Evolutionary conservation across 805 yeast species (phyloP).

Genomic region (Myxozyma lipomycoides): DNA sequence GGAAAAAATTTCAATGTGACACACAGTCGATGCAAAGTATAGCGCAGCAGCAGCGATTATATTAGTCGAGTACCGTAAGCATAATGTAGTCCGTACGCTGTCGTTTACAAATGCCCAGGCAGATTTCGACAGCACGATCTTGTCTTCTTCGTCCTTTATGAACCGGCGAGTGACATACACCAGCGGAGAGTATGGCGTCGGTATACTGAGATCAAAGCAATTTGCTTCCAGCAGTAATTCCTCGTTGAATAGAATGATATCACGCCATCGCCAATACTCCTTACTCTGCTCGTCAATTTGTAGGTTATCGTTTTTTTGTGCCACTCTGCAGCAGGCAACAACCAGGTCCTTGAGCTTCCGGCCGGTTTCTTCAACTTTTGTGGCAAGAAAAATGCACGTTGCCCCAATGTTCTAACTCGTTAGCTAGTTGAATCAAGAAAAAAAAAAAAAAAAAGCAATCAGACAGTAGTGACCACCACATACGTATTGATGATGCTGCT

Average conservation of each 20-base stretch:
- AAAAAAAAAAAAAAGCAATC: background rate
- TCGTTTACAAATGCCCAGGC: constrained; percentile 42
- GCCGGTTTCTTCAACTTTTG: constrained; percentile 52
- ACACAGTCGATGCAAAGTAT: constrained; percentile 35
- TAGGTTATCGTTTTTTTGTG: constrained; percentile 42
- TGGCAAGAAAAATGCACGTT: constrained; percentile 49
- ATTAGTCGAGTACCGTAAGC: constrained; percentile 35
- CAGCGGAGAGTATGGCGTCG: constrained; percentile 33
- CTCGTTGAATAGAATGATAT: constrained; percentile 44
- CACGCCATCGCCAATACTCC: constrained; percentile 53
- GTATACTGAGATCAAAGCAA: constrained; percentile 46
- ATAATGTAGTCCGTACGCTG: constrained; percentile 38
- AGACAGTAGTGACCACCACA: background rate
- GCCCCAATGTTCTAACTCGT: constrained; percentile 45
- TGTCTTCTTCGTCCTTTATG: constrained; percentile 25
- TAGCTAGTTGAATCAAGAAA: background rate
- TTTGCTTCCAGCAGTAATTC: constrained; percentile 45
- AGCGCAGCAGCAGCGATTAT: constrained; percentile 41
- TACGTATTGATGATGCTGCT: constrained; percentile 43
- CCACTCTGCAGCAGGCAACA: constrained; percentile 47
- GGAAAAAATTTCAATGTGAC: constrained; percentile 8
- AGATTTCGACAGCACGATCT: constrained; percentile 29
- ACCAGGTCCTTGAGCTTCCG: constrained; percentile 49
- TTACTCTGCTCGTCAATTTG: constrained; percentile 45
- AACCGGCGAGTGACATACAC: constrained; percentile 25